phyloP scores from a whole-genome alignment of 495 filamentous ascomycete species.

The Oleoguttula mirabilis region DNA sequence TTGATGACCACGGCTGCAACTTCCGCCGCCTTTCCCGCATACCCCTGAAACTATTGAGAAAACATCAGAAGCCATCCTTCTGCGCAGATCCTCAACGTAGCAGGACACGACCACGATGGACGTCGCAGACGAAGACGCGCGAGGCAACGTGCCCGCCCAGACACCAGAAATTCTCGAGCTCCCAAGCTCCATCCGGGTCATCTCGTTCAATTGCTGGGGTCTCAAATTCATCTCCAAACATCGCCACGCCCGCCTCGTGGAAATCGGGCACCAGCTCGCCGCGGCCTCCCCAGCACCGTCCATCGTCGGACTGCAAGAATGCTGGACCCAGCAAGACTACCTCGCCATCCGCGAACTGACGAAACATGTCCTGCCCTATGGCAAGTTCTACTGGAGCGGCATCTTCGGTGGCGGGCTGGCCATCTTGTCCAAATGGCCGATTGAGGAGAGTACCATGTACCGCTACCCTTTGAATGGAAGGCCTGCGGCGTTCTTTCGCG shows the following conservation, averaged over 20 bases:
- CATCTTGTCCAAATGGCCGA: constrained; percentile 93
- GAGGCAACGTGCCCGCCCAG: no score
- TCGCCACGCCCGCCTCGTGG: constrained; percentile 64
- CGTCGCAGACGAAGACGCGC: not conserved
- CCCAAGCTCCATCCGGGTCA: constrained; percentile 43
- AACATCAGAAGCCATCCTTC: not conserved
- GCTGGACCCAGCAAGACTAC: constrained; percentile 89
- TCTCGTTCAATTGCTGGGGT: constrained; percentile 94
- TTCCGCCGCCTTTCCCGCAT: no score
- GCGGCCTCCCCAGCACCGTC: constrained; percentile 53
- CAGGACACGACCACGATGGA: not conserved
- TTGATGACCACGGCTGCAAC: no score
- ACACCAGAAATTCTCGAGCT: constrained; percentile 6
- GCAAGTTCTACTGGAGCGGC: constrained; percentile 85
- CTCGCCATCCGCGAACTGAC: constrained; percentile 65
- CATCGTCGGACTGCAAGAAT: constrained; percentile 91
- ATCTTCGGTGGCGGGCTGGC: constrained; percentile 82
- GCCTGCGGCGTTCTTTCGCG: constrained; percentile 83
- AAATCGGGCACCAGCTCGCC: constrained; percentile 52
- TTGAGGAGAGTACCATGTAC: constrained; percentile 79
- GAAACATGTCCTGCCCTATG: constrained; percentile 68
- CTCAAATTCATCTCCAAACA: constrained; percentile 75
- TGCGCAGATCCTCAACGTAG: not conserved
- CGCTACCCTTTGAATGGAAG: constrained; percentile 86
- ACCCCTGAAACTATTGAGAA: no score